Evolutionary conservation across 169 alveolate genomes (phyloP).

Genomic region (Perkinsus chesapeaki): DNA sequence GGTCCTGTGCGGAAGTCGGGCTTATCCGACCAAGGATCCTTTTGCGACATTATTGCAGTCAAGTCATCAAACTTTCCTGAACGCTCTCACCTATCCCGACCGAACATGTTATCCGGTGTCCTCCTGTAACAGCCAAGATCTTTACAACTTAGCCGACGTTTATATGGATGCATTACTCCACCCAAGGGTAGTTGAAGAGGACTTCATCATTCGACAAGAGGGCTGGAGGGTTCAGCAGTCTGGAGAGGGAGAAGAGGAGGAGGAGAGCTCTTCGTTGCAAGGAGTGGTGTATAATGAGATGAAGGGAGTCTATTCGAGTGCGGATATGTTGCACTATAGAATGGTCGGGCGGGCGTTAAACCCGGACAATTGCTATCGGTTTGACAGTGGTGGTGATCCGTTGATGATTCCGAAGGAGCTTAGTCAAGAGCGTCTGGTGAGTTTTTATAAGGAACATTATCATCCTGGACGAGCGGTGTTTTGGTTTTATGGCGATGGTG

Average conservation of each 20-base stretch:
- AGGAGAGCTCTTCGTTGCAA: neutral
- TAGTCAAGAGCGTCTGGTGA: conserved; percentile 51
- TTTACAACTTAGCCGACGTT: conserved; percentile 57
- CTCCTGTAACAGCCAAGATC: conserved; percentile 57
- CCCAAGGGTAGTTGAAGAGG: conserved; percentile 48
- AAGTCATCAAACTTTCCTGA: conserved; percentile 60
- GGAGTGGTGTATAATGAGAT: conserved; percentile 50
- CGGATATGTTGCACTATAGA: neutral
- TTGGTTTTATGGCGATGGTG: conserved; percentile 7
- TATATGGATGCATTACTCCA: conserved; percentile 68
- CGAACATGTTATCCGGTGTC: conserved; percentile 74
- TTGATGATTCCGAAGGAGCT: conserved; percentile 52
- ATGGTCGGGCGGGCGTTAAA: conserved; percentile 15
- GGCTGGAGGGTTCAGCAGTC: conserved; percentile 61
- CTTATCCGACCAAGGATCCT: conserved; percentile 64
- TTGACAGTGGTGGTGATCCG: conserved; percentile 77
- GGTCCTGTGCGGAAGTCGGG: conserved; percentile 67
- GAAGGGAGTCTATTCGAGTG: conserved; percentile 35
- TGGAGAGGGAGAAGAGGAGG: neutral
- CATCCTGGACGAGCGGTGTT: conserved; percentile 35
- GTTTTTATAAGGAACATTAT: conserved; percentile 53
- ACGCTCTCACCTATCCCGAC: conserved; percentile 74
- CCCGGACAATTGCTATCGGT: conserved; percentile 41
- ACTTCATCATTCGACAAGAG: conserved; percentile 58
- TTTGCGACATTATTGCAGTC: conserved; percentile 62